Percentiles rank a stretch among this genome's conserved stretches.
phyloP scores from a whole-genome alignment of 306 rosid species.

The Morella rubra region DNA sequence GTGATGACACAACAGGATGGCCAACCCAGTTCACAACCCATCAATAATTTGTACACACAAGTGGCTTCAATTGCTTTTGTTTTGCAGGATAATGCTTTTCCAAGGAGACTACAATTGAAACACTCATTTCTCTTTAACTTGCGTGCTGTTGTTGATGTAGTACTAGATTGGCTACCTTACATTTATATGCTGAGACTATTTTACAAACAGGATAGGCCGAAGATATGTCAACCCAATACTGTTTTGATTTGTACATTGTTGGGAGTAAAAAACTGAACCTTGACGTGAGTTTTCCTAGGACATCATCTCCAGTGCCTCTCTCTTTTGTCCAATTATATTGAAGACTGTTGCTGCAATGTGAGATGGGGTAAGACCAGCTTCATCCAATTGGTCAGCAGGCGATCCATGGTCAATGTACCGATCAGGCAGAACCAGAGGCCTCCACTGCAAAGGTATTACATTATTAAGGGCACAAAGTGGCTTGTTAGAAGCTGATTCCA shows the following conservation, averaged over 20 bases:
- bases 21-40: background rate
- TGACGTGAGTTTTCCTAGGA: slow-evolving; percentile 32
- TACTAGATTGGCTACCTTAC: background rate
- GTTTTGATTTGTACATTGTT: slow-evolving; percentile 25
- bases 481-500: slow-evolving; percentile 2
- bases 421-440: slow-evolving; percentile 93
- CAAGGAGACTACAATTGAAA: background rate
- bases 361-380: slow-evolving; percentile 79
- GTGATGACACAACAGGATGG: background rate
- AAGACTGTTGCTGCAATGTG: slow-evolving; percentile 92
- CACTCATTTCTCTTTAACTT: background rate
- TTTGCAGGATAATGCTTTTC: background rate
- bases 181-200: slow-evolving; percentile 4
- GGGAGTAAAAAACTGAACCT: slow-evolving; percentile 6
- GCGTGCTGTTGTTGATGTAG: background rate
- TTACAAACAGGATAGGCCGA: slow-evolving; percentile 20
- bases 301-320: slow-evolving; percentile 85
- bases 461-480: slow-evolving; percentile 3
- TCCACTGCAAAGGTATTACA: slow-evolving; percentile 63
- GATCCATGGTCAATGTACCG: slow-evolving; percentile 88
- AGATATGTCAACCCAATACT: background rate
- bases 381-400: slow-evolving; percentile 65
- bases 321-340: slow-evolving; percentile 80
- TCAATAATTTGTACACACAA: background rate
- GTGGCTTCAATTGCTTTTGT: background rate